Base-by-base conservation (phyloP, 2,329 filamentous ascomycete species). In the Corynespora cassiicola region DNA sequence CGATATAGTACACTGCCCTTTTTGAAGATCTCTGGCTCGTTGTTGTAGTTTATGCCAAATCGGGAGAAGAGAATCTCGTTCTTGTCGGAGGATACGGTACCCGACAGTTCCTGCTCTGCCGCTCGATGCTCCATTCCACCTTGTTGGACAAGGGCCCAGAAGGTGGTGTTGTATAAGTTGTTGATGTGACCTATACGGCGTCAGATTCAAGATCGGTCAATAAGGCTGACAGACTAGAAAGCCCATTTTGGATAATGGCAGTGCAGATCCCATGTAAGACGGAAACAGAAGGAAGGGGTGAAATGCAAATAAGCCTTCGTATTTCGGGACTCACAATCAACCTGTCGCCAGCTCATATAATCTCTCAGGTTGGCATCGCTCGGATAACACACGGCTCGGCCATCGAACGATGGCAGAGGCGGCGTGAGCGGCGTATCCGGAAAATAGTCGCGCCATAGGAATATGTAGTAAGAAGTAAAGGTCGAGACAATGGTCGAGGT, bases 41-140 rank as follows among this genome's bases (percentile, higher is more conserved):
- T 94, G 69, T 99, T 99, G 72, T 99, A 99, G 71, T 99, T 99
- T 64, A 97, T 91, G 3, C 85, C 82, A 67, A 96, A 97, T 17
- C 80, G 79, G 2, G 85, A 87, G 68, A 94, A 99, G 10, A 99
- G 73, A 14, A 99, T 95, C 73, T 99, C 94, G 62, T 99, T 94
- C 73, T 99, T 99, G 59, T 97, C 90, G 3, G 83, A 77, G 3
- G 91, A 82, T 1, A 95, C 70, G 0, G 90, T 95, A 3, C 92
- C 91, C 2, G 88, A 85, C 28, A 99, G 78, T 42, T 82, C 80
- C 59, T 86, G 80, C 65, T 97, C 92, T 0, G 94, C 94, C 42
- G 89, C 86, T 33, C 84, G 86, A 19, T 83, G 80, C 35, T 81
- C 84, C 74, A 94, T 79, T 0, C 86, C 87, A 2, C 88, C 91